Base-by-base conservation (phyloP, 148 eudicot genomes). In the Chenopodium album region DNA sequence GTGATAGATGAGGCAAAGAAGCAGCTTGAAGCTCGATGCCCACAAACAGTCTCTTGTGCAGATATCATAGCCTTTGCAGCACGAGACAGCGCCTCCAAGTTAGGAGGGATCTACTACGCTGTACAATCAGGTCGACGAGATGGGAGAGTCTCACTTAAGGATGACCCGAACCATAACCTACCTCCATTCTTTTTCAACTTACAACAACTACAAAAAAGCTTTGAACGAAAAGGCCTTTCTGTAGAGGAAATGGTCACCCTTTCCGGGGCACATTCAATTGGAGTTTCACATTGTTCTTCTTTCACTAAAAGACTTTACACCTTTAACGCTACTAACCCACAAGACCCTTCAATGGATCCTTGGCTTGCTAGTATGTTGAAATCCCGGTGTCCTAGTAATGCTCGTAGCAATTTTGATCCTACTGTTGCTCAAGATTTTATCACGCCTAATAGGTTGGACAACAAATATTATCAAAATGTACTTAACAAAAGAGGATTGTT, bases 11-110 rank as follows among this genome's bases (percentile, higher is more conserved):
- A 87, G 48, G 91, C 91, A 41, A 89, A 89, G 80, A 81, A 84
- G 12, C 76, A 82, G 41, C 81, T 89, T 3, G 92, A 89, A 77
- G 50, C 84, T 23, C 56, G 28, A n/a, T 89, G 92, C 65, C 92
- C 92, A 1, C 34, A 73, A 54, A 85, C 85, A 0, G 90, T 89
- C 34, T 89, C 90, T 7, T 89, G 90, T 68, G 84, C 90, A 0
- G 88, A 89, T 71, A 86, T 89, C 59, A 29, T 89, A 12, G 86
- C 91, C 5, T 89, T 82, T 31, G 92, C 92, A 28, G 90, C 92
- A 44, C 90, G 91, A 10, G 92, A 90, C 67, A 83, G 88, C 22
- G 81, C 88, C 29, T 48, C 16, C 64, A 71, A 68, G 31, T 73
- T 79, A 13, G 90, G 90, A 23, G 80, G 82, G 29, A 77, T 86